Conservation (phyloP, 2,329 filamentous ascomycete species). For the Fusarium brachygibbosum region DNA sequence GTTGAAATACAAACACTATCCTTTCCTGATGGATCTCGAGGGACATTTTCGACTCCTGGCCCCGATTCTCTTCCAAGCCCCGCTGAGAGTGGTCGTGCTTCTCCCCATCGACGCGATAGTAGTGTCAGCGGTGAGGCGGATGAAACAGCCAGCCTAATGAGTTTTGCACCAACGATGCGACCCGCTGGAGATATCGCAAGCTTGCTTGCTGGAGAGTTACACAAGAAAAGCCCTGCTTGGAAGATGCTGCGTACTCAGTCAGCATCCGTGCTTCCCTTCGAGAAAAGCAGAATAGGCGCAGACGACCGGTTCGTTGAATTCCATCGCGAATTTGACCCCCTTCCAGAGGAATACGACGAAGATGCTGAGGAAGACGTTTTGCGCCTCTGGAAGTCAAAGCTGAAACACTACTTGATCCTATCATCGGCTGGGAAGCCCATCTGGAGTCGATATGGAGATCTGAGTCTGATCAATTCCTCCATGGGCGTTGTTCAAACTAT, state of each 20-base stretch:
- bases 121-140: constrained; percentile 64
- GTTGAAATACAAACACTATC: constrained; percentile 84
- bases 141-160: constrained; percentile 75
- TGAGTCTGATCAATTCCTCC: constrained; percentile 90
- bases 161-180: constrained; percentile 73
- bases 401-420: constrained; percentile 97
- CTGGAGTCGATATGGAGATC: constrained; percentile 93
- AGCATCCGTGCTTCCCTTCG: constrained; percentile 71
- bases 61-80: constrained; percentile 56
- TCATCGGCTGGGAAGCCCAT: constrained; percentile 98
- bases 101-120: constrained; percentile 53
- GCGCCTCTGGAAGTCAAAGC: constrained; percentile 86
- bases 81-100: constrained; percentile 57
- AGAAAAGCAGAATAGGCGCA: constrained; percentile 60
- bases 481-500: constrained; percentile 97
- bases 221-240: constrained; percentile 77
- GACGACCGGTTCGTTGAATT: constrained; percentile 76
- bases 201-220: constrained; percentile 79
- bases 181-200: constrained; percentile 82
- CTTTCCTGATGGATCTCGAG: constrained; percentile 76
- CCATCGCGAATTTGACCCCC: constrained; percentile 80
- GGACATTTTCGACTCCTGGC: constrained; percentile 67
- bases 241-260: constrained; percentile 74
- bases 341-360: constrained; percentile 68
- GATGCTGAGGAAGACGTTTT: constrained; percentile 70